phyloP scores from a whole-genome alignment of 768 basidiomycete genomes.

The Polyporus arcularius region DNA sequence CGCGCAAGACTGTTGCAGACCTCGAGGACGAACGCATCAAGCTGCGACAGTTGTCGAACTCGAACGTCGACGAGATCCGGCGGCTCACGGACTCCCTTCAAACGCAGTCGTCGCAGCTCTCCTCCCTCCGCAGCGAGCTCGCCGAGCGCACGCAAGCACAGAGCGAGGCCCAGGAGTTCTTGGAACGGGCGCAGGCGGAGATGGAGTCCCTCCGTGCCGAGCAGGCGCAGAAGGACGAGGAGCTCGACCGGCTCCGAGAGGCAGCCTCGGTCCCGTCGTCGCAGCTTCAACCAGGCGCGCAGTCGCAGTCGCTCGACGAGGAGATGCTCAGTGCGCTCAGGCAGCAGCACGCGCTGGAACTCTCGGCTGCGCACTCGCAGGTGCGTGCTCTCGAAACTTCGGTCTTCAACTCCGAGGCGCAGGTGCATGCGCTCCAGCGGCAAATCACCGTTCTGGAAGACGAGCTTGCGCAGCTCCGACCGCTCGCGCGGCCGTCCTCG shows the following conservation, averaged over 20 bases:
- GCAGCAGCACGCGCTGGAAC: conserved; percentile 79
- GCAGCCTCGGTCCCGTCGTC: conserved; percentile 38
- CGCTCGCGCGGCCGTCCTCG: conserved; percentile 34
- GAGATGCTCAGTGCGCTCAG: conserved; percentile 71
- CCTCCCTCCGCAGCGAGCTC: conserved; percentile 52
- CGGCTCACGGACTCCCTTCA: conserved; percentile 47
- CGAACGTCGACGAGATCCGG: conserved; percentile 60
- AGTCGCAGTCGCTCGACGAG: conserved; percentile 58
- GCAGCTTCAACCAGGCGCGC: conserved; percentile 29
- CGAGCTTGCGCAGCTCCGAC: conserved; percentile 53
- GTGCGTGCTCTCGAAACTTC: conserved; percentile 75
- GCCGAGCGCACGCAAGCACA: conserved; percentile 46
- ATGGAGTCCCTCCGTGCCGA: conserved; percentile 70
- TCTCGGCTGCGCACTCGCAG: conserved; percentile 78
- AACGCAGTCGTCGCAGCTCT: conserved; percentile 55
- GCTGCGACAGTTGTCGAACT: conserved; percentile 56
- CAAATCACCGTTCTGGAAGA: conserved; percentile 67
- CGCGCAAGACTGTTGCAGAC: conserved; percentile 52
- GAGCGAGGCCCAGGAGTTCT: conserved; percentile 64
- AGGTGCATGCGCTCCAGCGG: conserved; percentile 65
- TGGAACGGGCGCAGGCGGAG: conserved; percentile 66
- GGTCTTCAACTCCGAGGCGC: conserved; percentile 73
- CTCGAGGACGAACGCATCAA: conserved; percentile 68
- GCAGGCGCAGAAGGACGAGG: conserved; percentile 61
- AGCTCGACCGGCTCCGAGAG: conserved; percentile 60